phyloP scores from a whole-genome alignment of 345 rosid genomes.

The Ceriops tagal region DNA sequence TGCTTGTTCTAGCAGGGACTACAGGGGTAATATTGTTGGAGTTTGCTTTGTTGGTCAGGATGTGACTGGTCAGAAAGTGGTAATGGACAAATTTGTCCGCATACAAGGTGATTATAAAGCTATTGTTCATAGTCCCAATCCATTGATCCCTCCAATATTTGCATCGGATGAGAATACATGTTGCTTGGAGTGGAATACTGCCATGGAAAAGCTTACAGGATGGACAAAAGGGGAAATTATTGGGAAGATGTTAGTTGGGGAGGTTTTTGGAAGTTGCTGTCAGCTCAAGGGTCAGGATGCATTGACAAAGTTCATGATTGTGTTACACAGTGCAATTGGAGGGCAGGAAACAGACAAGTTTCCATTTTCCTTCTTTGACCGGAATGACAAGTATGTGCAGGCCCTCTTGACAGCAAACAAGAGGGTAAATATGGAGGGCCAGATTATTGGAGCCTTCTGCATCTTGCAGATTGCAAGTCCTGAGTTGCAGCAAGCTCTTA shows the following conservation, averaged over 20 bases:
- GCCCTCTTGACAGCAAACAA: conserved; percentile 84
- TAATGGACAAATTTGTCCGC: conserved; percentile 88
- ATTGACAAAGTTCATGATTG: conserved; percentile 85
- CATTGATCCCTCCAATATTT: conserved; percentile 94
- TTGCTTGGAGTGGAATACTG: conserved; percentile 95
- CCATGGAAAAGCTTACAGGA: conserved; percentile 96
- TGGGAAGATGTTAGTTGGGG: conserved; percentile 90
- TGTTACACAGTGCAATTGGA: conserved; percentile 77
- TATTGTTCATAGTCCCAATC: conserved; percentile 86
- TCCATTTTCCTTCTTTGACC: conserved; percentile 77
- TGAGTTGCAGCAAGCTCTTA: conserved; percentile 84
- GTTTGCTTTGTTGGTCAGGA: conserved; percentile 96
- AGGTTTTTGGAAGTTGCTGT: conserved; percentile 86
- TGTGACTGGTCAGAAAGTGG: conserved; percentile 82
- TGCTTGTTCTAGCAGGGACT: conserved; percentile 95
- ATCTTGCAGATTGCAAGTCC: conserved; percentile 93
- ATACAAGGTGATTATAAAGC: conserved; percentile 95
- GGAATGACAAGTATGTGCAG: conserved; percentile 64
- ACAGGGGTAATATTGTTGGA: conserved; percentile 77
- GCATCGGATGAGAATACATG: conserved; percentile 86
- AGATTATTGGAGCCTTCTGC: conserved; percentile 87
- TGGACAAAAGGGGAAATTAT: conserved; percentile 61
- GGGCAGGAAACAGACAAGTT: conserved; percentile 83
- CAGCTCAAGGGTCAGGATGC: conserved; percentile 90
- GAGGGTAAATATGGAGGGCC: conserved; percentile 64